Conservation (phyloP, 345 rosid genomes). For the Eutrema heterophyllum region DNA sequence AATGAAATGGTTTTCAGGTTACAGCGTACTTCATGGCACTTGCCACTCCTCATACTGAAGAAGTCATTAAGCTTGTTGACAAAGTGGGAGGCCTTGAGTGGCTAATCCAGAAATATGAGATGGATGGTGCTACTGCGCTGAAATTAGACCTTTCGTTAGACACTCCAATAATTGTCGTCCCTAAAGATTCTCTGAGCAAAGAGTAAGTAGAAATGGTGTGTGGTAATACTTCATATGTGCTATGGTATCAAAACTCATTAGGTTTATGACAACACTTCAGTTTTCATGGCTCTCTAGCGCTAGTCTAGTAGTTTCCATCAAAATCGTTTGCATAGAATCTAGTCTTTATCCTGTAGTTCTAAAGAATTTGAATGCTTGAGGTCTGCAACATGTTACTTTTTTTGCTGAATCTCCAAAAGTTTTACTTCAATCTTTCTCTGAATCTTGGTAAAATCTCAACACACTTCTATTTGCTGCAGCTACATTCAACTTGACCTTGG, state of each 20-base stretch:
- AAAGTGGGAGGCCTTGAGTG: conserved; percentile 99
- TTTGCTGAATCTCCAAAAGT: not conserved
- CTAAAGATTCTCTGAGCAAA: conserved; percentile 78
- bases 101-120: conserved; percentile 90
- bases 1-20: conserved; percentile 48
- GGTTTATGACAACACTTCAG: not conserved
- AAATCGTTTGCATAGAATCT: not conserved
- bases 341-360: not conserved
- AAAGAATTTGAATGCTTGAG: conserved; percentile 11
- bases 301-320: conserved; percentile 10
- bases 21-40: conserved; percentile 92
- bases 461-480: conserved; percentile 44
- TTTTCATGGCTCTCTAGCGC: not conserved
- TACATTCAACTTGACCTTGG: conserved; percentile 96
- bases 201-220: conserved; percentile 52
- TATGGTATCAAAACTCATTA: not conserved
- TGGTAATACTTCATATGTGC: conserved; percentile 1
- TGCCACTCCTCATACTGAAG: conserved; percentile 90
- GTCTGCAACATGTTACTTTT: conserved; percentile 2
- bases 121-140: conserved; percentile 90
- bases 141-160: conserved; percentile 95
- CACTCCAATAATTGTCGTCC: conserved; percentile 86
- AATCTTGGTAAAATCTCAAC: conserved; percentile 7
- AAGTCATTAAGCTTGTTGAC: conserved; percentile 92
- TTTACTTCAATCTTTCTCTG: not conserved